Percentiles rank a stretch among this genome's conserved stretches.
phyloP scores from a whole-genome alignment of 768 basidiomycete genomes.

The Naganishia antarctica region DNA sequence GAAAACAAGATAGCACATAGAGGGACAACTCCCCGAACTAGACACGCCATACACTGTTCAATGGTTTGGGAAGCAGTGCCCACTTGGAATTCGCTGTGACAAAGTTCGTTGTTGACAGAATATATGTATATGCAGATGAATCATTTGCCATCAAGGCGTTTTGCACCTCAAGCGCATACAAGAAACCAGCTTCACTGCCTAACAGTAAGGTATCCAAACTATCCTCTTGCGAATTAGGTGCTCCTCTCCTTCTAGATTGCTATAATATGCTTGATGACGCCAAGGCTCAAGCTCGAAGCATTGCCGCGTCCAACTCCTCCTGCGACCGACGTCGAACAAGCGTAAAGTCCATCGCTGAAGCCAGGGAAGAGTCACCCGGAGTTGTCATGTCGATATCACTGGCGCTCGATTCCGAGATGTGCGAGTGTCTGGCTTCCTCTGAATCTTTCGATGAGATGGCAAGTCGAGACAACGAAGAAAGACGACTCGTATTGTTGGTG shows the following conservation, averaged over 20 bases:
- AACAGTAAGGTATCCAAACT: background rate
- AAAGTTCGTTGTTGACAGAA: background rate
- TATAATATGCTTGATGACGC: background rate
- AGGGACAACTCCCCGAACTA: no score
- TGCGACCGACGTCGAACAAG: slow-evolving; percentile 19
- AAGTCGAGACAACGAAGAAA: background rate
- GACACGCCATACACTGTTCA: no score
- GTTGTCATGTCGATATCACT: background rate
- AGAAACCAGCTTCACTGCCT: slow-evolving; percentile 1
- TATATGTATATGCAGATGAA: background rate
- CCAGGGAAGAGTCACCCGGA: slow-evolving; percentile 13
- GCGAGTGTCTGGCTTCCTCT: background rate
- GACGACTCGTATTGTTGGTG: background rate
- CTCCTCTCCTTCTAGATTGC: background rate
- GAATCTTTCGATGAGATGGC: background rate
- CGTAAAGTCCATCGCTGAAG: slow-evolving; percentile 25
- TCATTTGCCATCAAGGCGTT: slow-evolving; percentile 17
- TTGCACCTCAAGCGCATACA: background rate
- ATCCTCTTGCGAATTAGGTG: background rate
- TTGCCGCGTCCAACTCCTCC: background rate
- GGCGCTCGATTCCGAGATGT: background rate
- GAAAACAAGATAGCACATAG: no score
- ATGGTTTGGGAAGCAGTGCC: no score
- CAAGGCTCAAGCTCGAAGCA: background rate
- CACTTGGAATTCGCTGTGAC: background rate